These are phyloP conservation scores for Didymella lethalis DNA, from an alignment of 2,329 filamentous ascomycete species.

Conservation along the genomic window DNA sequence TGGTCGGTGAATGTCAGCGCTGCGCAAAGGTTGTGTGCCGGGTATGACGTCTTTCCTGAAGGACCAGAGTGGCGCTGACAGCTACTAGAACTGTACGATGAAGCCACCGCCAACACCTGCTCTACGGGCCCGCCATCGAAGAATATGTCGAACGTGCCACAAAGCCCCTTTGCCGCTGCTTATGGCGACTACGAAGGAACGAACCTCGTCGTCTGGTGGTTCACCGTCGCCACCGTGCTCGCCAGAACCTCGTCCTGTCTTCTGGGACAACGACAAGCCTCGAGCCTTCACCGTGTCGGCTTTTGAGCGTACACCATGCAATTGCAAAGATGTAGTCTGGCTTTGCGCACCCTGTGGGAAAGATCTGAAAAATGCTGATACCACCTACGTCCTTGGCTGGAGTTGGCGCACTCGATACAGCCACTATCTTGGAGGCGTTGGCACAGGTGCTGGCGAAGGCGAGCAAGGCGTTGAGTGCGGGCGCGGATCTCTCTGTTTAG, in stretches of 20 bases:
- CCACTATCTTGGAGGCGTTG: slow-evolving; percentile 77
- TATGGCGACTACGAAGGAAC: slow-evolving; percentile 35
- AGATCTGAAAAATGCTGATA: slow-evolving; percentile 67
- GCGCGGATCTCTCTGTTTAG: slow-evolving; percentile 77
- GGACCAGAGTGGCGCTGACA: slow-evolving; percentile 25
- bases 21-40: slow-evolving; percentile 82
- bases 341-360: slow-evolving; percentile 85
- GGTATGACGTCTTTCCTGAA: slow-evolving; percentile 60
- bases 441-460: slow-evolving; percentile 87
- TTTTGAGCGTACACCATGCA: slow-evolving; percentile 66
- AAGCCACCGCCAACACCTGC: slow-evolving; percentile 76
- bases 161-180: slow-evolving; percentile 72
- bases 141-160: slow-evolving; percentile 79
- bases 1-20: slow-evolving; percentile 82
- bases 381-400: slow-evolving; percentile 75
- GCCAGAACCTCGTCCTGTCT: slow-evolving; percentile 28
- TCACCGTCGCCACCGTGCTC: slow-evolving; percentile 36
- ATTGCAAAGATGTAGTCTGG: slow-evolving; percentile 72
- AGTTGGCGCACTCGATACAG: slow-evolving; percentile 88
- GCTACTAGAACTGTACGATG: slow-evolving; percentile 80
- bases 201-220: slow-evolving; percentile 28
- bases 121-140: slow-evolving; percentile 78
- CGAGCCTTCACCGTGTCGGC: slow-evolving; percentile 55
- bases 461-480: slow-evolving; percentile 89
- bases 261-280: slow-evolving; percentile 25